phyloP scores from a whole-genome alignment of 148 eudicot genomes.

The Rhododendron williamsianum region DNA sequence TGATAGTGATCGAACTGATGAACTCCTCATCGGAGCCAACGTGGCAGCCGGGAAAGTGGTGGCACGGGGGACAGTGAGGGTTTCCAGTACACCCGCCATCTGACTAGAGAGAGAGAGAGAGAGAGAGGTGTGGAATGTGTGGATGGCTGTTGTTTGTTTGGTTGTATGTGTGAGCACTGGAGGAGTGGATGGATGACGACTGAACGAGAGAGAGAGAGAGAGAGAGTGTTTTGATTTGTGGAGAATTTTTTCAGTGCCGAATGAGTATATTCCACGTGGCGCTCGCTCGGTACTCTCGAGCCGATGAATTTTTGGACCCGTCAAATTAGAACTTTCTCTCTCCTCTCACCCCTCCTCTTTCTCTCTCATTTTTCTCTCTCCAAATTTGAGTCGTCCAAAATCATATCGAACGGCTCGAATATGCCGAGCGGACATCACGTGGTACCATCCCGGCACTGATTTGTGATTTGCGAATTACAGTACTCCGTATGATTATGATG shows the following conservation, averaged over 20 bases:
- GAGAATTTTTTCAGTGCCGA: no score
- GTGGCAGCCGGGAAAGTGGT: conserved; percentile 26
- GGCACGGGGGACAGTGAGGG: conserved; percentile 51
- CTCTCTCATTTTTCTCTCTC: no score
- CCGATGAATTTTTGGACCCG: no score
- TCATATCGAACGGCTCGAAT: no score
- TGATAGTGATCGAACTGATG: conserved; percentile 20
- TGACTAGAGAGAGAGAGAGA: conserved; percentile 3
- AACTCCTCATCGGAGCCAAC: conserved; percentile 27
- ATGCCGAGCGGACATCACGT: no score
- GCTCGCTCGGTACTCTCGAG: no score
- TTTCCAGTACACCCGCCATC: conserved; percentile 63
- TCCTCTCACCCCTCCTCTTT: no score
- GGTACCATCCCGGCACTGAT: no score
- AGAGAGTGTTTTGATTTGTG: not conserved
- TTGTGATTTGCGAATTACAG: not conserved
- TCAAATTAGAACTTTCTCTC: no score
- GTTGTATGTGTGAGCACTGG: not conserved
- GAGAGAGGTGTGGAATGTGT: conserved; percentile 4
- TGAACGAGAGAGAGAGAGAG: not conserved
- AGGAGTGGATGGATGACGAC: not conserved
- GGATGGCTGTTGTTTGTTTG: conserved; percentile 10
- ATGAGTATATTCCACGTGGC: no score
- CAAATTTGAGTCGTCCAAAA: no score
- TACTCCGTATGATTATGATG: not conserved